These are phyloP conservation scores for Cubamyces lactineus DNA, from an alignment of 768 basidiomycete species.

Conservation along the genomic window DNA sequence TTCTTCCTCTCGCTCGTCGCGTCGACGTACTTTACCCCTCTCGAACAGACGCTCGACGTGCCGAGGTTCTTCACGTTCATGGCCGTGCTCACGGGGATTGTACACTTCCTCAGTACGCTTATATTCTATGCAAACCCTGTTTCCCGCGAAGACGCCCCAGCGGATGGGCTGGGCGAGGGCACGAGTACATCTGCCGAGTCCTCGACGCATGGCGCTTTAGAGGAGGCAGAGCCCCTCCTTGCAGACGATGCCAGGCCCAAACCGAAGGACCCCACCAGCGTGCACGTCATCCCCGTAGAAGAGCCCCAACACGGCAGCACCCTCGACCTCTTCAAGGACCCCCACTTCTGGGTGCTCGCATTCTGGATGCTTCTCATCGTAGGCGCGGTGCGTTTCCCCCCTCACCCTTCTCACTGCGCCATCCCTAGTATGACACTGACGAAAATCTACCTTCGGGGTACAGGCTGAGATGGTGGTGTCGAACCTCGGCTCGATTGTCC, in stretches of 20 bases:
- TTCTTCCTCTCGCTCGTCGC: slow-evolving; percentile 70
- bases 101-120: slow-evolving; percentile 57
- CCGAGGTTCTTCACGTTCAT: slow-evolving; percentile 60
- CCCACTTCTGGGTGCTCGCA: slow-evolving; percentile 66
- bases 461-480: slow-evolving; percentile 84
- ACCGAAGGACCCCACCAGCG: slow-evolving; percentile 24
- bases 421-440: not conserved
- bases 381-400: slow-evolving; percentile 62
- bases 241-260: slow-evolving; percentile 19
- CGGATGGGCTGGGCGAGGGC: slow-evolving; percentile 10
- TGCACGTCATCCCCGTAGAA: slow-evolving; percentile 31
- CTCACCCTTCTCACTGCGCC: not conserved
- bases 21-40: slow-evolving; percentile 58
- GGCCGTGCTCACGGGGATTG: slow-evolving; percentile 52
- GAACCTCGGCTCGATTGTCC: slow-evolving; percentile 76
- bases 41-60: slow-evolving; percentile 47
- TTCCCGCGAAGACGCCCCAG: not conserved
- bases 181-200: not conserved
- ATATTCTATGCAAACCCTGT: slow-evolving; percentile 27
- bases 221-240: slow-evolving; percentile 34
- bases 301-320: slow-evolving; percentile 38
- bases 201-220: not conserved
- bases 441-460: not conserved
- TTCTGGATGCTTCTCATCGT: slow-evolving; percentile 55
- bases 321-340: slow-evolving; percentile 53